Evolutionary conservation across 257 asterid genomes (phyloP), one percentile per base, ranked within the genome.

Genomic region (Anisodus acutangulus): DNA sequence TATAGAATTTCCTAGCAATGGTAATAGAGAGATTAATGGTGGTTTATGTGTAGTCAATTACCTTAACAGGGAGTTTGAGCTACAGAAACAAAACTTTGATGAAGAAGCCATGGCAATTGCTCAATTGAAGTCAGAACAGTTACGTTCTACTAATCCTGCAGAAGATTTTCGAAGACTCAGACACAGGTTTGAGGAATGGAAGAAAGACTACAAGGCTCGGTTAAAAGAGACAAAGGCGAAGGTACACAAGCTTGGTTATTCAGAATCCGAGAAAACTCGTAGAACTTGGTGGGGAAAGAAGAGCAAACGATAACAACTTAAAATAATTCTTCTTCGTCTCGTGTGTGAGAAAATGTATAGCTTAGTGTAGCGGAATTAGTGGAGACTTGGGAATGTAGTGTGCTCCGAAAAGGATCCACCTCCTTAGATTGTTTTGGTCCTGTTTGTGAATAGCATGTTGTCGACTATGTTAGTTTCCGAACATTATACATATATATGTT

Each of bases 271-370:
- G 82, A 89, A 83, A 86, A 91, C 78, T 80, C 82, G 87, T 70
- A 86, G 90, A 81, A 88, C 64, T 71, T 95, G 98, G 98, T 93
- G 98, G 98, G 97, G 92, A 81, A 92, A 88, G 91, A 91, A 83
- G 86, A 89, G 83, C 91, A 88, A 87, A 76, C 85, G 83, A 83
- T 66, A 35, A 8, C 83, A 84, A 82, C 83, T 83, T 51, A 67
- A 26, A 45, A 26, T 35, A 37, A 60, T 51, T 47, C 70, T 4
- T 79, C 26, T 39, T 57, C 79, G 6, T 57, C 19, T 47, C 26
- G 47, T 43, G 79, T 67, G 39, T 80, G 85, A 66, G 53, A 84
- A 70, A 71, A 55, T 45, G 67, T 60, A 9, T 82, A 76, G 84
- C 9, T n/a, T 11, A 81, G 57, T 22, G 41, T 81, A 60, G 57